Conservation (phyloP, 169 alveolate species). For the Plasmodium fragile region DNA sequence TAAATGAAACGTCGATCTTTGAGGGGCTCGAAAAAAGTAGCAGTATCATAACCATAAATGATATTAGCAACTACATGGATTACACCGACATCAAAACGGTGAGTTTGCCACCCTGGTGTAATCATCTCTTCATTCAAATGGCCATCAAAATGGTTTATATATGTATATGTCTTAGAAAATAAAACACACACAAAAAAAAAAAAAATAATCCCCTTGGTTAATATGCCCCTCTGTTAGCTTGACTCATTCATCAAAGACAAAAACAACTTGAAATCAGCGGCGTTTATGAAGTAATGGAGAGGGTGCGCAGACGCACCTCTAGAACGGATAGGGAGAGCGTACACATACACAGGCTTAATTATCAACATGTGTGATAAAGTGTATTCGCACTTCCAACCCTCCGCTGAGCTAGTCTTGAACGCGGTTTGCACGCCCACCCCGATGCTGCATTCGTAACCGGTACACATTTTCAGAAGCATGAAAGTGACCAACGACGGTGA, state of each 20-base stretch:
- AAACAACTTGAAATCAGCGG: constrained; percentile 21
- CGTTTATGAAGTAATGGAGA: constrained; percentile 15
- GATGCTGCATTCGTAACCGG: background rate
- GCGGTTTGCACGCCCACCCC: background rate
- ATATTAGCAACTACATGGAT: constrained; percentile 32
- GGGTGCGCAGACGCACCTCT: background rate
- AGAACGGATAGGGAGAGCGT: background rate
- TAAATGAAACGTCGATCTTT: constrained; percentile 20
- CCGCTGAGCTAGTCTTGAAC: background rate
- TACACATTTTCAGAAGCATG: constrained; percentile 7
- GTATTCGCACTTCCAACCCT: background rate
- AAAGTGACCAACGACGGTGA: constrained; percentile 12
- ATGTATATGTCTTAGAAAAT: background rate
- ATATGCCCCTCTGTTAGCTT: constrained; percentile 13
- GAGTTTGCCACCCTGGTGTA: background rate
- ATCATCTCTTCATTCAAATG: background rate
- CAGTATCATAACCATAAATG: constrained; percentile 73
- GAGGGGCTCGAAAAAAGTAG: constrained; percentile 59
- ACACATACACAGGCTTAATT: background rate
- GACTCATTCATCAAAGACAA: constrained; percentile 67
- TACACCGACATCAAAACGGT: constrained; percentile 71
- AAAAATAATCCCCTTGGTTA: background rate
- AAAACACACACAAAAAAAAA: background rate
- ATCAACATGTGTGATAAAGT: background rate
- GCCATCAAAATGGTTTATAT: background rate